phyloP scores from a whole-genome alignment of 139 green algal genomes.

The Axilococcus clingmanii region DNA sequence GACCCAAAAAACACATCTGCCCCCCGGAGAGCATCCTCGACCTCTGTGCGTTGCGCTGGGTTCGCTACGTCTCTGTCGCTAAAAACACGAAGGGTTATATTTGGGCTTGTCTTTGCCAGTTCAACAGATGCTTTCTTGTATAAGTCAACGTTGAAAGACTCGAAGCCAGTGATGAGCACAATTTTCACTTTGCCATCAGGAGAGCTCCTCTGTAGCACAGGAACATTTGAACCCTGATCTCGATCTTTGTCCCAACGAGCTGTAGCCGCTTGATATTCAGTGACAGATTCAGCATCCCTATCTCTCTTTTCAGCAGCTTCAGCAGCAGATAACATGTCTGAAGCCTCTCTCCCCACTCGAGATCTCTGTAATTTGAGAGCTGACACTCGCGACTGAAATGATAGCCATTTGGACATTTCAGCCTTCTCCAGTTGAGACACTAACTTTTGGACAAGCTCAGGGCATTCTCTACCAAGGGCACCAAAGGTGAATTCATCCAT shows the following conservation, averaged over 20 bases:
- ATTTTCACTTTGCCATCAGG: too few relatives aligned
- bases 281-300: not conserved
- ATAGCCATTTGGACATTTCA: slow-evolving; percentile 39
- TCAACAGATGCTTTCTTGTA: slow-evolving; percentile 57
- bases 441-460: slow-evolving; percentile 25
- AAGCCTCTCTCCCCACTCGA: slow-evolving; percentile 31
- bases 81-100: slow-evolving; percentile 69
- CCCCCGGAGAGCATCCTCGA: slow-evolving; percentile 64
- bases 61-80: slow-evolving; percentile 79
- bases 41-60: slow-evolving; percentile 22
- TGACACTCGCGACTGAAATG: slow-evolving; percentile 41
- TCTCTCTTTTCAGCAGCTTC: slow-evolving; percentile 3
- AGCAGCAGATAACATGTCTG: slow-evolving; percentile 32
- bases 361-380: slow-evolving; percentile 51
- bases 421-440: slow-evolving; percentile 31
- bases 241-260: slow-evolving; percentile 3
- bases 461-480: slow-evolving; percentile 20
- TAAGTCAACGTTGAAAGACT: slow-evolving; percentile 91
- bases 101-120: slow-evolving; percentile 20
- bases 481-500: slow-evolving; percentile 32
- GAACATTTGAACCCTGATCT: not conserved
- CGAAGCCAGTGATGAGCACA: slow-evolving; percentile 92
- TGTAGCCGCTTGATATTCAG: slow-evolving; percentile 11
- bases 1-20: slow-evolving; percentile 90
- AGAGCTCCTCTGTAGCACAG: too few relatives aligned